Conservation (phyloP, 2,329 filamentous ascomycete species). For the Diaporthe sp. region DNA sequence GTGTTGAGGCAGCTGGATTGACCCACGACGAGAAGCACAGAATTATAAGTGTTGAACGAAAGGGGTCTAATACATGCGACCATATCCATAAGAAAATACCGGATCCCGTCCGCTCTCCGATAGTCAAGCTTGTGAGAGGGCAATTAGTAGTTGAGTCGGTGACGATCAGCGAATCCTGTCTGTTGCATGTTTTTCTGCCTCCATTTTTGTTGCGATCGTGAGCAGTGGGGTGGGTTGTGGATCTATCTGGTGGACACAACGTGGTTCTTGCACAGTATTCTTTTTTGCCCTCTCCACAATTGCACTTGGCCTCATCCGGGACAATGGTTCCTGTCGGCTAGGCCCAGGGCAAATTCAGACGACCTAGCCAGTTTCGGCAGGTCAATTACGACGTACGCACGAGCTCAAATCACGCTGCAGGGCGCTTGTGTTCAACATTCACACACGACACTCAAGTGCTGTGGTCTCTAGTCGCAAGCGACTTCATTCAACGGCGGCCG, state of each 20-base stretch:
- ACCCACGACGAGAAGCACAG: background rate
- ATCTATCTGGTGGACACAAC: background rate
- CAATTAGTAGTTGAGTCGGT: background rate
- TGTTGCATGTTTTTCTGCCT: background rate
- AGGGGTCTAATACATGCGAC: background rate
- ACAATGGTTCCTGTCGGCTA: conserved; percentile 9
- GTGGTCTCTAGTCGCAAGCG: background rate
- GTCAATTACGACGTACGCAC: background rate
- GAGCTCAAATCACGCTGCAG: conserved; percentile 23
- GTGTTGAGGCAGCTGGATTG: background rate
- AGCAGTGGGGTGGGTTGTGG: background rate
- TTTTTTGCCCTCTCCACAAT: background rate
- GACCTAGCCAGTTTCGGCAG: conserved; percentile 8
- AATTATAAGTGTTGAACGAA: background rate
- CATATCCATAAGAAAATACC: conserved; percentile 4
- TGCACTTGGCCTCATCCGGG: background rate
- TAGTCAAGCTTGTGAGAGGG: conserved; percentile 4
- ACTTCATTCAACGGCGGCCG: background rate
- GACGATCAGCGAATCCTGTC: background rate
- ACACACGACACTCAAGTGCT: background rate
- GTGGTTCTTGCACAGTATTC: background rate
- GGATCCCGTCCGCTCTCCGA: conserved; percentile 7
- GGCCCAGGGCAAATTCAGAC: background rate
- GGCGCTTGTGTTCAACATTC: background rate
- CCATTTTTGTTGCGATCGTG: background rate